These are phyloP conservation scores for Pulveroboletus sp. DNA, from an alignment of 768 basidiomycete species.

Conservation along the genomic window DNA sequence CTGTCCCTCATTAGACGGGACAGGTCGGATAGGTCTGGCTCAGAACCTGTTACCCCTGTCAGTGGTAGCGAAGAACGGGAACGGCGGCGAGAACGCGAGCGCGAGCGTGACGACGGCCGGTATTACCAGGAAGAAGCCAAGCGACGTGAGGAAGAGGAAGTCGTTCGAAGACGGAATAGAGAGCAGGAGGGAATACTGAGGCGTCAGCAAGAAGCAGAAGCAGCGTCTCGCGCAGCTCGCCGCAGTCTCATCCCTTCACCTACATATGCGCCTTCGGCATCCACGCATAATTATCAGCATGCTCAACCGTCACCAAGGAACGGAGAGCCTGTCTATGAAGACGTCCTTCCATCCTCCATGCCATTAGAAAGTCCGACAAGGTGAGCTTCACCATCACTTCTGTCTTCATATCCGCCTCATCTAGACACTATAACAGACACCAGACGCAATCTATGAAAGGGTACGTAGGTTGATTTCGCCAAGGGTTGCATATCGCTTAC, in stretches of 20 bases:
- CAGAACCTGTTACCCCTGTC: conserved; percentile 25
- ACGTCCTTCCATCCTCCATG: conserved; percentile 37
- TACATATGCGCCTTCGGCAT: conserved; percentile 25
- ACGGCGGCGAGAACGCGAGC: conserved; percentile 23
- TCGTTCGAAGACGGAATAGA: conserved; percentile 39
- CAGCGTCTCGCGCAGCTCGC: conserved; percentile 42
- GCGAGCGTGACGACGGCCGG: conserved; percentile 27
- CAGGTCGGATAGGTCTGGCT: conserved; percentile 18
- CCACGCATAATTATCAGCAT: conserved; percentile 33
- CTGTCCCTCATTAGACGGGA: conserved; percentile 22
- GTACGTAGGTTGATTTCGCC: conserved; percentile 27
- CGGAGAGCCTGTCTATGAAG: conserved; percentile 28
- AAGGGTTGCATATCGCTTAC: conserved; percentile 7
- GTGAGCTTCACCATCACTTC: conserved; percentile 42
- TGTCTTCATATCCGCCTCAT: conserved; percentile 32
- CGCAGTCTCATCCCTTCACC: conserved; percentile 30
- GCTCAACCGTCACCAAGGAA: conserved; percentile 27
- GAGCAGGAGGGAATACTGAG: conserved; percentile 55
- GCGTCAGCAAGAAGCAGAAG: conserved; percentile 58
- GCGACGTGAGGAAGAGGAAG: conserved; percentile 45
- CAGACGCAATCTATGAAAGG: conserved; percentile 30
- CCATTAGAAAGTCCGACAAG: conserved; percentile 63
- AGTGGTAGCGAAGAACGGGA: conserved; percentile 23
- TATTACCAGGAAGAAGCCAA: conserved; percentile 43
- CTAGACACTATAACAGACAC: conserved; percentile 23